Percentiles rank a stretch among this genome's conserved stretches.
phyloP scores from a whole-genome alignment of 371 early-diverging fungal genomes.

The Saksenaea oblongispora region DNA sequence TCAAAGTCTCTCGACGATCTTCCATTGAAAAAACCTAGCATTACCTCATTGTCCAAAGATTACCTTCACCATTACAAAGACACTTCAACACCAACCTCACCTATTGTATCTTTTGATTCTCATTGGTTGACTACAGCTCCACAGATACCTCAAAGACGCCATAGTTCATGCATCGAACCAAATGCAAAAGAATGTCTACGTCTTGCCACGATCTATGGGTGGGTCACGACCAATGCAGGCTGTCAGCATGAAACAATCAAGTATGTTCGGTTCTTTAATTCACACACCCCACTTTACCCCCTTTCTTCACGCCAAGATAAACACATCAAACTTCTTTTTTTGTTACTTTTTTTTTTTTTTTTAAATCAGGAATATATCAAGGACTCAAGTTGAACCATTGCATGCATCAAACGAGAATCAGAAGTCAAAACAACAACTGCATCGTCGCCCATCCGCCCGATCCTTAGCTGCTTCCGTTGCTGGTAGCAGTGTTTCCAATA shows the following conservation, averaged over 20 bases:
- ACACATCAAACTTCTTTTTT: background rate
- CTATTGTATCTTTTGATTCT: conserved; percentile 9
- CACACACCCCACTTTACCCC: background rate
- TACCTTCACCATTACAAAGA: conserved; percentile 12
- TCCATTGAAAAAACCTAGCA: conserved; percentile 1
- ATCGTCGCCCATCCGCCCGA: background rate
- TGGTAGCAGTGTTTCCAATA: conserved; percentile 20
- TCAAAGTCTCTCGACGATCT: conserved; percentile 46
- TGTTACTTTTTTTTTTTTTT: background rate
- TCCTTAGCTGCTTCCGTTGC: background rate
- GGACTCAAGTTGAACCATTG: background rate
- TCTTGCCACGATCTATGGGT: conserved; percentile 59
- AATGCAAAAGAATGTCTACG: conserved; percentile 47
- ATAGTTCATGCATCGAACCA: conserved; percentile 47
- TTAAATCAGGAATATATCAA: background rate
- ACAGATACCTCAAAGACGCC: conserved; percentile 38
- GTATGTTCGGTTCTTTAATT: conserved; percentile 7
- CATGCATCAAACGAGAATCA: conserved; percentile 7
- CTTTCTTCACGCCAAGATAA: conserved; percentile 2
- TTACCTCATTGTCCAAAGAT: conserved; percentile 3
- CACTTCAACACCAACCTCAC: conserved; percentile 18
- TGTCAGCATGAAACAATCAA: conserved; percentile 11
- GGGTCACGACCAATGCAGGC: conserved; percentile 37
- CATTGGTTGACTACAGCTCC: background rate
- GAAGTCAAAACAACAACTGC: conserved; percentile 8